Evolutionary conservation across 352 stramenopile species (phyloP).

Genomic region (Phytophthora europaea): DNA sequence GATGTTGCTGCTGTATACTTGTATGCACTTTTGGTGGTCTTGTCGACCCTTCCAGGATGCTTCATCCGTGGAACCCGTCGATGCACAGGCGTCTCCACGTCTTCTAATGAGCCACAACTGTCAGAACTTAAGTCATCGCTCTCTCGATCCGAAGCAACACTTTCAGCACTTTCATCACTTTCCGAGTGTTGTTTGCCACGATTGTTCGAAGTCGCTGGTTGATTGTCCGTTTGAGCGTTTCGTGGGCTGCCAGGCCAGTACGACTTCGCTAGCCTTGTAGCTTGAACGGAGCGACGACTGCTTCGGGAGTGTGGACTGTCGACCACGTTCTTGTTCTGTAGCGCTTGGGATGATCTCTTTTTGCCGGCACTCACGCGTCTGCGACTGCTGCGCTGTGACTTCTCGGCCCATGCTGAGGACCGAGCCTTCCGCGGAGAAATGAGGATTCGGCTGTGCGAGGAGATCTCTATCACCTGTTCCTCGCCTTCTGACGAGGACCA

Average conservation of each 20-base stretch:
- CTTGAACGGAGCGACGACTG: not conserved
- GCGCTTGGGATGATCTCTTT: conserved; percentile 2
- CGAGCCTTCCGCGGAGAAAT: conserved; percentile 58
- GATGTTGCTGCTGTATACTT: conserved; percentile 1
- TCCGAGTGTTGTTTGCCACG: conserved; percentile 9
- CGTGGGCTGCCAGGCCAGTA: conserved; percentile 3
- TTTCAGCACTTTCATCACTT: conserved; percentile 25
- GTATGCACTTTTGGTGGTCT: conserved; percentile 5
- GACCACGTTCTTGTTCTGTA: not conserved
- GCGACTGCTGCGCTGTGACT: conserved; percentile 14
- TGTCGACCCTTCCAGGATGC: not conserved
- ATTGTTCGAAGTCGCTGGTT: conserved; percentile 23
- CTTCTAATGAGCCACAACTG: conserved; percentile 20
- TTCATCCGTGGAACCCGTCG: conserved; percentile 14
- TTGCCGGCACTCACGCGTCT: not conserved
- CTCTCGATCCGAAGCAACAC: conserved; percentile 5
- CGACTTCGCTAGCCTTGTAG: not conserved
- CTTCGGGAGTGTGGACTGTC: not conserved
- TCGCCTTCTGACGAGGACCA: conserved; percentile 40
- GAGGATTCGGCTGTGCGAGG: conserved; percentile 65
- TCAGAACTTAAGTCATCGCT: conserved; percentile 12
- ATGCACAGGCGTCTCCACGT: conserved; percentile 3
- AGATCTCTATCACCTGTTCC: conserved; percentile 68
- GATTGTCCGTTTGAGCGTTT: conserved; percentile 4
- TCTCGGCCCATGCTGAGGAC: conserved; percentile 25